These are phyloP conservation scores for Cercospora brassicicola DNA, from an alignment of 2,329 filamentous ascomycete species.

Conservation along the genomic window DNA sequence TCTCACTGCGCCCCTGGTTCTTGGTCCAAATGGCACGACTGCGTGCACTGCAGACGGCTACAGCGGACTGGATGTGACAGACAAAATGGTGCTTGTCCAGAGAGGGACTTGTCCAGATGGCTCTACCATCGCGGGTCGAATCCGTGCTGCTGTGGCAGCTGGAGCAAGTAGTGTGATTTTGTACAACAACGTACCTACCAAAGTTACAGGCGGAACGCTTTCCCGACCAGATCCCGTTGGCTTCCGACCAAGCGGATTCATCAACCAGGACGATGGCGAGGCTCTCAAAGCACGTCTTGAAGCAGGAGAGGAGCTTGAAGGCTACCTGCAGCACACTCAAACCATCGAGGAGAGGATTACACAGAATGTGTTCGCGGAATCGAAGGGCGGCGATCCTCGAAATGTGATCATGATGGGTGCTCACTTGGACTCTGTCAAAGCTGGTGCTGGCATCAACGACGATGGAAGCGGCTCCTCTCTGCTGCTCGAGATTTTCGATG, in stretches of 20 bases:
- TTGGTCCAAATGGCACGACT: constrained; percentile 58
- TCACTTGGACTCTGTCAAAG: constrained; percentile 50
- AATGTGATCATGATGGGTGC: constrained; percentile 34
- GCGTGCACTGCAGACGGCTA: constrained; percentile 67
- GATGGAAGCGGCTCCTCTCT: constrained; percentile 68
- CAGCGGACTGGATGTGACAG: constrained; percentile 54
- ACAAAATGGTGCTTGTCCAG: constrained; percentile 68
- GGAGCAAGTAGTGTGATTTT: constrained; percentile 71
- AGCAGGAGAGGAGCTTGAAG: constrained; percentile 43
- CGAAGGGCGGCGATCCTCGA: constrained; percentile 43
- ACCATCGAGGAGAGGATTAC: constrained; percentile 49
- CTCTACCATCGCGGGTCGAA: constrained; percentile 66
- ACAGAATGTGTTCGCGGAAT: constrained; percentile 61
- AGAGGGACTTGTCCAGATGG: constrained; percentile 61
- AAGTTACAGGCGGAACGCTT: constrained; percentile 58
- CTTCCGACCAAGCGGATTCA: constrained; percentile 67
- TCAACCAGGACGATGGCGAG: constrained; percentile 61
- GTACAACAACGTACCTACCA: constrained; percentile 68
- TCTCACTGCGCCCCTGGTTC: constrained; percentile 33
- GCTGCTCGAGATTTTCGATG: constrained; percentile 59
- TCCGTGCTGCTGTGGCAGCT: constrained; percentile 64
- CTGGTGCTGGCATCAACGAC: constrained; percentile 71
- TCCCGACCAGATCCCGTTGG: constrained; percentile 38
- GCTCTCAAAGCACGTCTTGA: constrained; percentile 58
- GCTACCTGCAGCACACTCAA: constrained; percentile 44